Evolutionary conservation across 495 filamentous ascomycete species (phyloP).

Genomic region (Penicillium pancosmium): DNA sequence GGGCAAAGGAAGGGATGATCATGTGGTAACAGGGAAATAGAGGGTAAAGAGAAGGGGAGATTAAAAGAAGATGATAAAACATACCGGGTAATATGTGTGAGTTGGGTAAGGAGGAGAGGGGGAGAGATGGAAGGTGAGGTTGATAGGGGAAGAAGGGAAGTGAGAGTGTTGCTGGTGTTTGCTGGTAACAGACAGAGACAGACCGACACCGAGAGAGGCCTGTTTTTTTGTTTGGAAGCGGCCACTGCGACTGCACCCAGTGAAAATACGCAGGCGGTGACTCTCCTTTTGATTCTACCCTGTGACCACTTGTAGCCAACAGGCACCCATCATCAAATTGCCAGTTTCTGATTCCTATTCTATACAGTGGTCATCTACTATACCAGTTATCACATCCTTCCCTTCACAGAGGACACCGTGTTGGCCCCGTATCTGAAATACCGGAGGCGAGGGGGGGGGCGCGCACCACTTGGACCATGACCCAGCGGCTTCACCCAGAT

Average conservation of each 20-base stretch:
- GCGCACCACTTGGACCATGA: slow-evolving; percentile 3
- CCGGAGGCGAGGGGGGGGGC: slow-evolving; percentile 19
- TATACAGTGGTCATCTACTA: background rate
- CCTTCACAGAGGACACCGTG: slow-evolving; percentile 48
- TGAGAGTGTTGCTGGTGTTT: slow-evolving; percentile 8
- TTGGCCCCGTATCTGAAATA: slow-evolving; percentile 34
- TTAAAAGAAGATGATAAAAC: slow-evolving; percentile 16
- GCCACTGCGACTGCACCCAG: too few species aligned
- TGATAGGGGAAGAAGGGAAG: slow-evolving; percentile 9
- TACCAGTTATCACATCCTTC: background rate
- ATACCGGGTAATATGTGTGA: background rate
- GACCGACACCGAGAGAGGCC: too few species aligned
- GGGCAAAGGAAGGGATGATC: slow-evolving; percentile 18
- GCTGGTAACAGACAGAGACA: too few species aligned
- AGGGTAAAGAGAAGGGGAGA: slow-evolving; percentile 16
- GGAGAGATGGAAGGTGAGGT: slow-evolving; percentile 8
- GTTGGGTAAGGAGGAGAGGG: background rate
- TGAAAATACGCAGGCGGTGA: too few species aligned
- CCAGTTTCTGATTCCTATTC: background rate
- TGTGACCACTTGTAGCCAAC: too few species aligned
- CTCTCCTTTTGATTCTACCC: too few species aligned
- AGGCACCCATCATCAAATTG: background rate
- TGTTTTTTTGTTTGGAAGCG: too few species aligned
- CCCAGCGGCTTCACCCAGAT: slow-evolving; percentile 12
- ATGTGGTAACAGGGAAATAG: background rate